Percentiles rank a stretch among this genome's conserved stretches.
Conservation (phyloP, 208 protist species). For the Endotrypanum monterogeii region DNA sequence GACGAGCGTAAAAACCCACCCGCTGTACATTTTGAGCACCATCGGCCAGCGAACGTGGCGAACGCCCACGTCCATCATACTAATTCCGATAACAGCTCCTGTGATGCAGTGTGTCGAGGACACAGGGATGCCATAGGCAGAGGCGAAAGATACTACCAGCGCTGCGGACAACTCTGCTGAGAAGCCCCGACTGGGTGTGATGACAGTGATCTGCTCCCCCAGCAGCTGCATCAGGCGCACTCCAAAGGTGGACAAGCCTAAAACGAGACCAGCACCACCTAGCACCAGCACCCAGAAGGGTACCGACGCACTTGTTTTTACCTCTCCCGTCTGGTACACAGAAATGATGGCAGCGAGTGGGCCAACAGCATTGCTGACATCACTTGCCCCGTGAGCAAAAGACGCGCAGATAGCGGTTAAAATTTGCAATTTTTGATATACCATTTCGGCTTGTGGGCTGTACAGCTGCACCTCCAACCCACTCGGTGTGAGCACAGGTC, state of each 20-base stretch:
- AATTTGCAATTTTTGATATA: conserved; percentile 83
- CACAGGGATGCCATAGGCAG: conserved; percentile 78
- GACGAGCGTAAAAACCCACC: conserved; percentile 68
- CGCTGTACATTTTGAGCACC: conserved; percentile 76
- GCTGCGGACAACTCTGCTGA: conserved; percentile 78
- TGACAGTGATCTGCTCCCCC: conserved; percentile 74
- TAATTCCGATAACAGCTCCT: conserved; percentile 84
- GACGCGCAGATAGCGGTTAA: conserved; percentile 84
- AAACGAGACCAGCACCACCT: conserved; percentile 67
- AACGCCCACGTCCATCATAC: conserved; percentile 75
- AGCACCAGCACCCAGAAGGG: conserved; percentile 78
- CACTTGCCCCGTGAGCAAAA: conserved; percentile 86
- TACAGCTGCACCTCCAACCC: conserved; percentile 60
- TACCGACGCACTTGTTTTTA: conserved; percentile 34
- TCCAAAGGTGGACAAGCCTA: conserved; percentile 77
- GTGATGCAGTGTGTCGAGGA: conserved; percentile 92
- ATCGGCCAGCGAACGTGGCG: conserved; percentile 67
- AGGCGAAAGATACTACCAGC: conserved; percentile 79
- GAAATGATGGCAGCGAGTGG: conserved; percentile 75
- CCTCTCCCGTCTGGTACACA: conserved; percentile 55
- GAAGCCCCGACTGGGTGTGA: conserved; percentile 78
- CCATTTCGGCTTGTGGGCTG: conserved; percentile 53
- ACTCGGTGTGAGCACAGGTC: conserved; percentile 20
- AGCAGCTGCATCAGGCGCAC: conserved; percentile 71
- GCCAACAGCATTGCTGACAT: conserved; percentile 86